These are phyloP conservation scores for Claviceps pusilla DNA, from an alignment of 2,329 filamentous ascomycete genomes.

Conservation along the genomic window DNA sequence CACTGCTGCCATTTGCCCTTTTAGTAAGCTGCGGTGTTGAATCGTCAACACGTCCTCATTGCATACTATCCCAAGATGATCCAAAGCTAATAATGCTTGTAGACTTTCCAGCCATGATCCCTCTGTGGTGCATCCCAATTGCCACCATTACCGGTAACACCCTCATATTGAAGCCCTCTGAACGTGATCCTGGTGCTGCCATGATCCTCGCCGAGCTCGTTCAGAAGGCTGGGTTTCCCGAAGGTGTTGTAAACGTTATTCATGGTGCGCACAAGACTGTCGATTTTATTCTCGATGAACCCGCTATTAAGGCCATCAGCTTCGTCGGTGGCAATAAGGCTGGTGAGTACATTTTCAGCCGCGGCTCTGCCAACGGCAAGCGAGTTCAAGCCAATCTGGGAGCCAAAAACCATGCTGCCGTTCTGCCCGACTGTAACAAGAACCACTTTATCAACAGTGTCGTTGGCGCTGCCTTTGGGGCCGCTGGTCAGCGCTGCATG, in stretches of 20 bases:
- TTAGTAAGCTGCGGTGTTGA: slow-evolving; percentile 39
- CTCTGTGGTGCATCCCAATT: slow-evolving; percentile 78
- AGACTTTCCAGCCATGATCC: slow-evolving; percentile 89
- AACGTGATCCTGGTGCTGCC: slow-evolving; percentile 68
- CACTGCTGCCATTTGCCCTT: slow-evolving; percentile 72
- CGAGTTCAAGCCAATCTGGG: slow-evolving; percentile 77
- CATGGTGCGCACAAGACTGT: slow-evolving; percentile 70
- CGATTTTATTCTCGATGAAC: slow-evolving; percentile 75
- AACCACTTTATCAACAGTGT: slow-evolving; percentile 79
- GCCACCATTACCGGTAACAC: slow-evolving; percentile 76
- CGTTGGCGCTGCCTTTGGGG: slow-evolving; percentile 69
- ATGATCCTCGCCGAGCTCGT: slow-evolving; percentile 76
- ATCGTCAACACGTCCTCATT: neutral
- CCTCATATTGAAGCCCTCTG: slow-evolving; percentile 70
- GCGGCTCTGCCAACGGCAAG: slow-evolving; percentile 72
- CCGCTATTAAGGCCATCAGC: slow-evolving; percentile 70
- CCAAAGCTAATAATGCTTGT: slow-evolving; percentile 5
- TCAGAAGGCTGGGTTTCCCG: slow-evolving; percentile 66
- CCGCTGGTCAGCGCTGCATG: slow-evolving; percentile 78
- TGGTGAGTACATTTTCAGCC: slow-evolving; percentile 70
- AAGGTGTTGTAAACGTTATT: slow-evolving; percentile 69
- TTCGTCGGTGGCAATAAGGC: slow-evolving; percentile 83
- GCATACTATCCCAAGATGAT: no score
- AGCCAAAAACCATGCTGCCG: slow-evolving; percentile 76
- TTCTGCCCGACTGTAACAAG: slow-evolving; percentile 78